Base-by-base conservation (phyloP, 2,329 filamentous ascomycete species). In the Hypoxylon sp. region DNA sequence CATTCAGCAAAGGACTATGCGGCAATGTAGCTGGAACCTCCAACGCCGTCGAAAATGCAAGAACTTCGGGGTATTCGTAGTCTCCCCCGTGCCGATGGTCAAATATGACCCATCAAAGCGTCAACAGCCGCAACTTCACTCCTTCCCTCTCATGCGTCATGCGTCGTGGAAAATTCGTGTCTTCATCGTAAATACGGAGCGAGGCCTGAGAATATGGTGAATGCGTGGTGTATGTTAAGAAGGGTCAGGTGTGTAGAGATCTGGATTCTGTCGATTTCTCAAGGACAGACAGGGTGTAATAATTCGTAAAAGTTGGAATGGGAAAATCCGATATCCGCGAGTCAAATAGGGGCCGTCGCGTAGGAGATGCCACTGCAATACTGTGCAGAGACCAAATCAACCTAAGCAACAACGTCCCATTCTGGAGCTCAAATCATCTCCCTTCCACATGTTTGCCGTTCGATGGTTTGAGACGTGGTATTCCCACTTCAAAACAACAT, bases 1-100 rank as follows among this genome's bases (percentile, higher is more conserved):
- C 28, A 18, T 55, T 24, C 30, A 24, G 42, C 36, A 33, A 22
- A 26, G 32, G 18, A 12, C n/a, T 11, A 16, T 24, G 6, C 18
- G 30, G 32, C 22, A n/a, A 18, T 51, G 54, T 38, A 51, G 22
- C 16, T 38, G 56, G 55, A 67, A 61, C 50, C 38, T 22, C 52
- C 50, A 65, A 62, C 58, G 51, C 62, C 62, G 42, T 26, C 58
- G 46, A 60, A 64, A 68, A 65, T 65, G 58, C 58, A 63, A 60
- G 26, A 51, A 32, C 14, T 22, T 50, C 20, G 59, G 63, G 63
- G 62, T 65, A 68, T 65, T 65, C 42, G 50, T 16, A 22, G n/a
- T 26, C 44, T 36, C 48, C 26, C 51, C 9, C 18, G 30, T 42
- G n/a, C 54, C 4, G 22, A 32, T 28, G 14, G 33, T 32, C 33